phyloP scores from a whole-genome alignment of 169 alveolate species.

The Neospora caninum region DNA sequence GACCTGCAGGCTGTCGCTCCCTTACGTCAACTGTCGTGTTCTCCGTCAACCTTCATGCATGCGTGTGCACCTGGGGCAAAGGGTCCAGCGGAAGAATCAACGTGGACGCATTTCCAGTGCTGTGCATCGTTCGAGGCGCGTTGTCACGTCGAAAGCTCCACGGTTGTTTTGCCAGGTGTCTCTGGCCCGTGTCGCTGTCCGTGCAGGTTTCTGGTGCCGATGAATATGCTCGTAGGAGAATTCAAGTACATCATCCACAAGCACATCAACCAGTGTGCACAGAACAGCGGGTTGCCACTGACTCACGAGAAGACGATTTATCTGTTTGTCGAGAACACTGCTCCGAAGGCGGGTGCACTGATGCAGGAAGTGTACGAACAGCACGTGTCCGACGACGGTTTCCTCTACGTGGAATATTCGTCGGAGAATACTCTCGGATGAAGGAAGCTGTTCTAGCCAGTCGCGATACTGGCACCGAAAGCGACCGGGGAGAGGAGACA shows the following conservation, averaged over 20 bases:
- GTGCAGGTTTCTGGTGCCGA: slow-evolving; percentile 76
- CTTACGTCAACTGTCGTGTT: no score
- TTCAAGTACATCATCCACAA: slow-evolving; percentile 83
- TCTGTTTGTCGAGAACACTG: slow-evolving; percentile 75
- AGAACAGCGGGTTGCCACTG: slow-evolving; percentile 49
- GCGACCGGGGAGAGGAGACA: not conserved
- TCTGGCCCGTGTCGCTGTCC: no score
- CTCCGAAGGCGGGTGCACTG: slow-evolving; percentile 80
- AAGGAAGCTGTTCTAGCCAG: not conserved
- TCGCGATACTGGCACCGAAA: not conserved
- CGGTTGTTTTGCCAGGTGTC: no score
- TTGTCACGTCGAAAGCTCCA: no score
- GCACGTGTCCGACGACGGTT: slow-evolving; percentile 82
- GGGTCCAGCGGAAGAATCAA: no score
- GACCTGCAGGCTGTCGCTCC: no score
- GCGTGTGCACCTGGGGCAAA: no score
- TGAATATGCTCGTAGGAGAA: slow-evolving; percentile 78
- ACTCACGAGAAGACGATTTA: slow-evolving; percentile 78
- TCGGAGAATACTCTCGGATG: slow-evolving; percentile 82
- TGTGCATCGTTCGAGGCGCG: no score
- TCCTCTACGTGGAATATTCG: slow-evolving; percentile 79
- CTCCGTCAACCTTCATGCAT: no score
- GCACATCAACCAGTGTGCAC: slow-evolving; percentile 80
- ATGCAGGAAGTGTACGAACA: slow-evolving; percentile 81
- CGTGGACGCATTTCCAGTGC: no score